phyloP scores from a whole-genome alignment of 2,329 filamentous ascomycete species.

The Hortaea werneckii region DNA sequence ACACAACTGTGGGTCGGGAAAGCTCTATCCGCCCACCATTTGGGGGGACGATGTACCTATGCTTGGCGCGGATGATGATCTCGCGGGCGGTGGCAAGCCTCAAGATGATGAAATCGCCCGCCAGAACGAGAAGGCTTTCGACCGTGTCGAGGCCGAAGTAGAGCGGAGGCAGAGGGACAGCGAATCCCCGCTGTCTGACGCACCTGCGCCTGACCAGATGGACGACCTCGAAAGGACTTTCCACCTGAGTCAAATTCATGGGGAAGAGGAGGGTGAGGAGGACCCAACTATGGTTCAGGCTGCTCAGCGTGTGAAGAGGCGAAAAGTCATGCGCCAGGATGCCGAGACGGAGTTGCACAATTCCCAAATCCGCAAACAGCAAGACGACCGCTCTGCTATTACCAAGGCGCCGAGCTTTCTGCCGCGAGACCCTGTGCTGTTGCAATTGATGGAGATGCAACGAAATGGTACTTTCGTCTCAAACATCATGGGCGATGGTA shows the following conservation, averaged over 20 bases:
- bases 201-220: not conserved
- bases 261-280: conserved; percentile 38
- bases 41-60: conserved; percentile 16
- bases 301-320: conserved; percentile 55
- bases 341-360: conserved; percentile 66
- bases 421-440: conserved; percentile 73
- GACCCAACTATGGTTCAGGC: conserved; percentile 49
- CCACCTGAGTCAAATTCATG: conserved; percentile 25
- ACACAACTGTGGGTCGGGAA: conserved; percentile 18
- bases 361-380: conserved; percentile 73
- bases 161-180: conserved; percentile 30
- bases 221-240: conserved; percentile 57
- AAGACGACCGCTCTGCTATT: conserved; percentile 77
- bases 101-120: conserved; percentile 30
- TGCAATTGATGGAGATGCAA: conserved; percentile 86
- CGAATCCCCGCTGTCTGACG: conserved; percentile 43
- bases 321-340: conserved; percentile 76
- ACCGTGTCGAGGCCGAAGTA: conserved; percentile 33
- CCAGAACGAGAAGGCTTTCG: conserved; percentile 25
- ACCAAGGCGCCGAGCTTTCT: conserved; percentile 73
- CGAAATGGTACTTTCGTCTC: conserved; percentile 83
- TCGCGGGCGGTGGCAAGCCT: conserved; percentile 36
- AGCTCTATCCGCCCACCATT: conserved; percentile 8
- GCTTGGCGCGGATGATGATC: conserved; percentile 24
- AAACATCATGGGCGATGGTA: conserved; percentile 71